Evolutionary conservation across 1,139 yeast genomes (phyloP).

Genomic region (Saccharomyces hybrid): DNA sequence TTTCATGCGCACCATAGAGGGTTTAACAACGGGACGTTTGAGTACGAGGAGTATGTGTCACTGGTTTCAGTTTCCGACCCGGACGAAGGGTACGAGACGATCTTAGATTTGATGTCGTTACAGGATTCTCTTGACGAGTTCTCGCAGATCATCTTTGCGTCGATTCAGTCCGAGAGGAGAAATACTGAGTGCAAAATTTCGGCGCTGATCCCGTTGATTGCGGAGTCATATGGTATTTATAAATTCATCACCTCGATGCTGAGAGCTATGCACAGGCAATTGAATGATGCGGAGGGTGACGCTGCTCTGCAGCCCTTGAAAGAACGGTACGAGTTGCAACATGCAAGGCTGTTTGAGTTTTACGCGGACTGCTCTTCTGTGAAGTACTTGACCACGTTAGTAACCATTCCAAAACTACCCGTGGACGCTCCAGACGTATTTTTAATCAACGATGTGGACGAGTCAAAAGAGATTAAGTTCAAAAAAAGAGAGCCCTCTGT

Average conservation of each 20-base stretch:
- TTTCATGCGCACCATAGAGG: slow-evolving; percentile 84
- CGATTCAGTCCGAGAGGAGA: slow-evolving; percentile 38
- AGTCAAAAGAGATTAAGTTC: slow-evolving; percentile 9
- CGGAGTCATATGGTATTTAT: slow-evolving; percentile 92
- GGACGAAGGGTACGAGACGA: slow-evolving; percentile 89
- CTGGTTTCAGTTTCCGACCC: slow-evolving; percentile 86
- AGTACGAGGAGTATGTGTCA: slow-evolving; percentile 89
- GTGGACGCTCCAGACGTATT: slow-evolving; percentile 49
- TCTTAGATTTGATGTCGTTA: slow-evolving; percentile 75
- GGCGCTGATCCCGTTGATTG: slow-evolving; percentile 81
- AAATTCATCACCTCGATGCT: slow-evolving; percentile 86
- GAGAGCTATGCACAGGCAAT: slow-evolving; percentile 74
- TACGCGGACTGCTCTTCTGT: slow-evolving; percentile 87
- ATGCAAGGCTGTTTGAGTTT: slow-evolving; percentile 69
- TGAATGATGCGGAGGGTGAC: slow-evolving; percentile 47
- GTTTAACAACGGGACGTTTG: slow-evolving; percentile 83
- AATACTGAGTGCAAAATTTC: slow-evolving; percentile 77
- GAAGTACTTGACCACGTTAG: slow-evolving; percentile 72
- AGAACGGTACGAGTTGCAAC: slow-evolving; percentile 72
- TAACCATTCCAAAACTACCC: slow-evolving; percentile 79
- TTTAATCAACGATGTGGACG: slow-evolving; percentile 1
- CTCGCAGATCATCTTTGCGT: slow-evolving; percentile 69
- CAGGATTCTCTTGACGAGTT: slow-evolving; percentile 82
- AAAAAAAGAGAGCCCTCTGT: slow-evolving; percentile 5
- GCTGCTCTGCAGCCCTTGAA: slow-evolving; percentile 73